A percentile compares a stretch with the other conserved stretches of the same genome.
phyloP scores from a whole-genome alignment of 768 basidiomycete genomes.

The Dentipellis sp. region DNA sequence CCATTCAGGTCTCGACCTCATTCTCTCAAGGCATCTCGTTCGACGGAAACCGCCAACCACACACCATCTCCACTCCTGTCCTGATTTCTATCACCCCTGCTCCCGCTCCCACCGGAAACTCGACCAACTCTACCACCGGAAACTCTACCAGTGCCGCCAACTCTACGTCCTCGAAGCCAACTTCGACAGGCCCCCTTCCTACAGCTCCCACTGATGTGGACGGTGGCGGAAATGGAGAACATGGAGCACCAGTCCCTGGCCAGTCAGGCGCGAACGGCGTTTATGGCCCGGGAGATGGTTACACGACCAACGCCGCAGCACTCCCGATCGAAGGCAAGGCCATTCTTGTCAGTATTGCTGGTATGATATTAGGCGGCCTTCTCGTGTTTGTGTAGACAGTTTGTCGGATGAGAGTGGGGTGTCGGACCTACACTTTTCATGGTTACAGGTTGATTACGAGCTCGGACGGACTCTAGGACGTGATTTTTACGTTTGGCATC shows the following conservation, averaged over 20 bases:
- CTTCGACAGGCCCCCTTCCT: constrained; percentile 37
- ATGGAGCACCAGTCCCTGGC: constrained; percentile 57
- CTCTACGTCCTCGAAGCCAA: constrained; percentile 21
- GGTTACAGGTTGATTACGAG: not conserved
- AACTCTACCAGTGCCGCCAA: constrained; percentile 16
- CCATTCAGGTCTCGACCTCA: constrained; percentile 14
- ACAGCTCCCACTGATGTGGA: constrained; percentile 49
- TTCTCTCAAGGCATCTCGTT: constrained; percentile 25
- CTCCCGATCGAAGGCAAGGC: constrained; percentile 35
- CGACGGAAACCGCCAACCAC: constrained; percentile 31
- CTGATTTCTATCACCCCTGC: constrained; percentile 37
- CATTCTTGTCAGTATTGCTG: constrained; percentile 33
- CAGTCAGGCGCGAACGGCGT: constrained; percentile 32
- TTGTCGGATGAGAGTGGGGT: too few species aligned
- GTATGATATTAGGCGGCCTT: constrained; percentile 21
- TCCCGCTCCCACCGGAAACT: constrained; percentile 1
- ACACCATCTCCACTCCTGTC: constrained; percentile 30
- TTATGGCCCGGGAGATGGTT: constrained; percentile 62
- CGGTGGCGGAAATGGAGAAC: constrained; percentile 36
- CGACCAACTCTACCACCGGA: constrained; percentile 13
- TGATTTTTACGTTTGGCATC: too few species aligned
- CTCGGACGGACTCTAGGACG: too few species aligned
- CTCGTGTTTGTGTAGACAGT: too few species aligned
- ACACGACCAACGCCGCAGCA: constrained; percentile 42
- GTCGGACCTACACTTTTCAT: not conserved